Evolutionary conservation across 1,139 yeast genomes (phyloP).

Genomic region (Hemisphaericaspora lyxosophila): DNA sequence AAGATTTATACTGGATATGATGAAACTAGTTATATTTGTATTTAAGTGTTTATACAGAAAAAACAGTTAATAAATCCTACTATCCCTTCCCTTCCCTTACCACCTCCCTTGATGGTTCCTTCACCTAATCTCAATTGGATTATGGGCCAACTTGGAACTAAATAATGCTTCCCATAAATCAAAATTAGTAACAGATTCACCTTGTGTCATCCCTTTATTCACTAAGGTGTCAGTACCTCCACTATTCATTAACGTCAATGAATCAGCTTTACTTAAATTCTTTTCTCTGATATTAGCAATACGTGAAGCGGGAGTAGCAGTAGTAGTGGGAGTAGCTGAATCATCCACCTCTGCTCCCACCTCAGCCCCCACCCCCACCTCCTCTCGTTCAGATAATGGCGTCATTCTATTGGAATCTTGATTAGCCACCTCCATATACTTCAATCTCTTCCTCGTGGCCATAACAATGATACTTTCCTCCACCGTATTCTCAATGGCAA

Average conservation of each 20-base stretch:
- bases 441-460: slow-evolving; percentile 51
- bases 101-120: background rate
- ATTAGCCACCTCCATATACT: slow-evolving; percentile 25
- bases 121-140: background rate
- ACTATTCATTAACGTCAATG: slow-evolving; percentile 36
- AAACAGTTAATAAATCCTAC: background rate
- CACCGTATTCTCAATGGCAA: slow-evolving; percentile 79
- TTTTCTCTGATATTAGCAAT: slow-evolving; percentile 19
- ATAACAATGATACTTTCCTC: slow-evolving; percentile 80
- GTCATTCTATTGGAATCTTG: slow-evolving; percentile 5
- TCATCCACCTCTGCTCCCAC: no score
- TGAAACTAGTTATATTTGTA: slow-evolving; percentile 58
- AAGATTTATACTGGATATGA: slow-evolving; percentile 67
- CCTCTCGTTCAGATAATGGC: background rate
- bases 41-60: slow-evolving; percentile 23
- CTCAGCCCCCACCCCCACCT: background rate
- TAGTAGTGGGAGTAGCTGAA: no score
- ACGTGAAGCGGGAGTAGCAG: background rate
- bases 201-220: slow-evolving; percentile 42
- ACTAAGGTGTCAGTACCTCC: slow-evolving; percentile 44
- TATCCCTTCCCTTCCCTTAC: background rate
- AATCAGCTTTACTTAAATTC: slow-evolving; percentile 34
- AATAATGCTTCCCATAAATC: slow-evolving; percentile 66
- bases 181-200: slow-evolving; percentile 54
- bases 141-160: slow-evolving; percentile 18